A percentile compares a stretch with the other conserved stretches of the same genome.
Conservation (phyloP, 495 filamentous ascomycete genomes). For the Aspergillus egyptiacus region DNA sequence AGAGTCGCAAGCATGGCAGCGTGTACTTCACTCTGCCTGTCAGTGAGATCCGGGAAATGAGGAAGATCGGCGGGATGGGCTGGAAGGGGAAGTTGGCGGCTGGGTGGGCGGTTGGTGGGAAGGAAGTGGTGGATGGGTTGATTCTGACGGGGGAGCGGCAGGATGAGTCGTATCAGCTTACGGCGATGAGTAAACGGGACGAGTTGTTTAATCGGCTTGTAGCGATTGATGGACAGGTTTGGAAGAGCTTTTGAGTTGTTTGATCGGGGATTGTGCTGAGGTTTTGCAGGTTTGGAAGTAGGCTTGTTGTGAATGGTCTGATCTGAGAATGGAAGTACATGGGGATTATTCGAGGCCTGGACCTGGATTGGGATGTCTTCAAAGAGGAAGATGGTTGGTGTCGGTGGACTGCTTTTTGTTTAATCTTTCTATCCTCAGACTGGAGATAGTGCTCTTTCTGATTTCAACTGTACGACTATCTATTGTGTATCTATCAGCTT, state of each 20-base stretch:
- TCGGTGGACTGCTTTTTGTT: too few species aligned
- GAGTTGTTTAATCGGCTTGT: slow-evolving; percentile 82
- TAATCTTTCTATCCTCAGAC: too few species aligned
- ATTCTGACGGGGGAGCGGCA: slow-evolving; percentile 52
- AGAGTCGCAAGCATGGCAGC: slow-evolving; percentile 35
- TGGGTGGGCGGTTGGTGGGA: slow-evolving; percentile 66
- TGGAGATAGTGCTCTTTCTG: too few species aligned
- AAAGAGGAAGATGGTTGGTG: too few species aligned
- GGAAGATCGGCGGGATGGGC: slow-evolving; percentile 78
- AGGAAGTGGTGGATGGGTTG: slow-evolving; percentile 74
- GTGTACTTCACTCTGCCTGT: slow-evolving; percentile 48
- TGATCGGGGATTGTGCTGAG: slow-evolving; percentile 11
- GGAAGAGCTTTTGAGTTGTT: slow-evolving; percentile 66
- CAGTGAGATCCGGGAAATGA: slow-evolving; percentile 59
- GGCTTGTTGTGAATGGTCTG: too few species aligned
- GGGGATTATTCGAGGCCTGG: too few species aligned
- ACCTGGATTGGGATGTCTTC: too few species aligned
- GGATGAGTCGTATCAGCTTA: slow-evolving; percentile 55
- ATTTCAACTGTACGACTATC: too few species aligned
- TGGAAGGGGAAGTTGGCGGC: slow-evolving; percentile 86
- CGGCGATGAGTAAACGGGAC: slow-evolving; percentile 67
- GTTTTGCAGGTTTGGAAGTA: slow-evolving; percentile 19
- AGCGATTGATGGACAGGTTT: slow-evolving; percentile 79
- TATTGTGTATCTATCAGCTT: too few species aligned
- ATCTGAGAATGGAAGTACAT: too few species aligned